Evolutionary conservation across 192 early-diverging fungal genomes (phyloP), one percentile per base, ranked within the genome.

Genomic region (Chytriomyces confervae): DNA sequence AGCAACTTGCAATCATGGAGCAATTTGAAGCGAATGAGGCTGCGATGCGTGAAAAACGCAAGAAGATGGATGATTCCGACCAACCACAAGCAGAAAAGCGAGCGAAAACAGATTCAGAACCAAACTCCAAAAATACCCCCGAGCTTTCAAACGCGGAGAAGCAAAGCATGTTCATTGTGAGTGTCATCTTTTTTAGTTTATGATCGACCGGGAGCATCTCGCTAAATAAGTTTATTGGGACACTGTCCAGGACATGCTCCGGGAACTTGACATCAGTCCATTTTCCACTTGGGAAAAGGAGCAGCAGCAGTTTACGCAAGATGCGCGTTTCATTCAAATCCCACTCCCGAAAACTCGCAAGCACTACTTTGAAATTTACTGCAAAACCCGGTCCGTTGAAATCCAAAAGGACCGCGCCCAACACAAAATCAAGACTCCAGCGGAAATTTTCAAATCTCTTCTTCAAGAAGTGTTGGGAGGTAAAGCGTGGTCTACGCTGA

Each of bases 261-360:
- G 86, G 20, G 94, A 95, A 69, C 84, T 83, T 44, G 84, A 92
- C 18, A 89, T 93, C 20, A 90, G 86, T n/a, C 93, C 91, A 29
- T 95, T 91, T 68, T 86, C 93, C 27, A 91, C 90, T 6, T 93
- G 90, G 89, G 90, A 92, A 50, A 89, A 86, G 77, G 93, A 94
- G 51, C 76, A 90, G 4, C 85, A 86, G 6, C 91, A 90, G 76
- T 80, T 95, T 50, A 87, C 89, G 64, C 53, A 76, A 18, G 94
- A 95, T 76, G 71, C 77, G 20, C 78, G 94, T 74, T 93, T 88
- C 67, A 72, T 74, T 61, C 66, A 57, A 72, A 51, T 62, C 45
- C 63, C 62, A 78, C 27, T 66, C 45, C 71, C 83, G 43, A 92
- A 91, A 77, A 87, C 89, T 27, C 82, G 88, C 6, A 89, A 91